Base-by-base conservation (phyloP, 805 yeast genomes). In the Metschnikowia matae region DNA sequence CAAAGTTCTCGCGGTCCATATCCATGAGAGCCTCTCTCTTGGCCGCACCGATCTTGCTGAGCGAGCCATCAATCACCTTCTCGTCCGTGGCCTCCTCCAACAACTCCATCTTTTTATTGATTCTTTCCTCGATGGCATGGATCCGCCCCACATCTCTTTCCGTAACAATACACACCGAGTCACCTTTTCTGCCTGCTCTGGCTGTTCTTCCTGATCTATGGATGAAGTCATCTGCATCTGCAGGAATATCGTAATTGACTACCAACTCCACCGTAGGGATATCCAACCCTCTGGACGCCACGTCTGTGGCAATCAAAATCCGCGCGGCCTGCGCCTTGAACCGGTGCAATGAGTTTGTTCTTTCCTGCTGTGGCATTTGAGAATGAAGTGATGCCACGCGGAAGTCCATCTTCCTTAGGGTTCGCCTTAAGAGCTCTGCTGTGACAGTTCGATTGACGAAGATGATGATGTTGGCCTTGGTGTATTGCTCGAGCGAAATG, bases 141-240 rank as follows among this genome's bases (percentile, higher is more conserved):
- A 94, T 78, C 60, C 98, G 78, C 23, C 75, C 78, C 13, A 94
- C 84, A 64, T 92, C 99, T 52, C 85, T 82, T 60, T 91, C 96
- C 1, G 96, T 82, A 3, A 94, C 86, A 51, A 94, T 77, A 13
- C 94, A 81, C 1, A 94, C 73, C 6, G 96, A 80, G 55, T 83
- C 89, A 70, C 99, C 99, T 46, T 73, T 70, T 59, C 96, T 78
- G 2, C 98, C 98, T 2, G 98, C 98, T 79, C 99, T 87, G 8
- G 98, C 99, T 11, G 99, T 92, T 81, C 99, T 88, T 73, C 99
- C 99, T 10, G 92, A 96, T 67, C 99, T 78, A 70, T 94, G 99
- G 48, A 94, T 90, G 61, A 89, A 94, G 55, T 94, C 97, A 62
- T 94, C 97, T 3, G 98, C 88, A 63, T 94, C 97, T 0, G 94